Evolutionary conservation across 1,284 basidiomycete genomes (phyloP), one percentile per base, ranked within the genome.

Genomic region (Termitomyces sp.): DNA sequence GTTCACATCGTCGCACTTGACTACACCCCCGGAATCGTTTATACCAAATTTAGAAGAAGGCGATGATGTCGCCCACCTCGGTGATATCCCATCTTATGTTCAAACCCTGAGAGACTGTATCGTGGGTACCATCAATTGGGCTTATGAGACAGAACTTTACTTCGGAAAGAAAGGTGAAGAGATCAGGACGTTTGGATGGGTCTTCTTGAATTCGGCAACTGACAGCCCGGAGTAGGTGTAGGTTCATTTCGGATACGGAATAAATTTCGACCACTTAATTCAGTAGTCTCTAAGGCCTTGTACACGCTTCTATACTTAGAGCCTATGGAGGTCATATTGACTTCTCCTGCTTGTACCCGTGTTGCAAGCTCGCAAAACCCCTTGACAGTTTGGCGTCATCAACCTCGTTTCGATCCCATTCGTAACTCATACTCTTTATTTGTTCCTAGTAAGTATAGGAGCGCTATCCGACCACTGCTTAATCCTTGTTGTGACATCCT

Each of bases 141-240:
- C 74, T 18, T 85, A 84, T 57, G 80, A 83, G 64, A 80, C 75
- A 3, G 73, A 80, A 51, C 59, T 80, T 45, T 83, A 77, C 60
- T 76, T 85, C 52, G 80, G 79, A 38, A 71, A 72, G 34, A 77
- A 75, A 52, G 80, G 79, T 0, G 75, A 74, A 43, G 79, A 85
- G 59, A 77, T 84, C 16, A 71, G 79, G 58, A 69, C 72, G 6
- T 82, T 81, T 64, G 81, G 83, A 30, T 85, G 83, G 84, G 76
- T 84, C 2, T 84, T 84, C 62, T 58, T 78, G 54, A 64, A 61
- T 34, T 42, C 54, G 34, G 52, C 45, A 30, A 30, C 28, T 26
- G 49, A 54, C 39, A 31, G 37, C n/a, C 45, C 49, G 18, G 49
- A 33, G 37, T 43, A 51, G 11, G 37, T 24, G 33, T 46, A 34